These are phyloP conservation scores for Coemansia sp. DNA, from an alignment of 192 early-diverging fungal genomes.

Conservation along the genomic window DNA sequence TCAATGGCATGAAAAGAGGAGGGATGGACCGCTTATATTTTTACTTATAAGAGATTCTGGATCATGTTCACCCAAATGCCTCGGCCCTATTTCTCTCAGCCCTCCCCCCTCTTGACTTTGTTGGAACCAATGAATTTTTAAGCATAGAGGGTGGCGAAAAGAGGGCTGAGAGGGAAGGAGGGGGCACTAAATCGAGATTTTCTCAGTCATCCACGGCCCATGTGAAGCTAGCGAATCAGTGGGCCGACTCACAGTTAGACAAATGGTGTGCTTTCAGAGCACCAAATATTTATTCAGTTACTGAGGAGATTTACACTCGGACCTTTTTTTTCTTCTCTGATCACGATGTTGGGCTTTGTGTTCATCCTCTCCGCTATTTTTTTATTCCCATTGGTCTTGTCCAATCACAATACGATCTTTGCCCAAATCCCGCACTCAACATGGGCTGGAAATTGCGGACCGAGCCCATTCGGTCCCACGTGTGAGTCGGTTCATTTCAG, in stretches of 20 bases:
- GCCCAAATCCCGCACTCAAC: not conserved
- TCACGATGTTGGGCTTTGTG: constrained; percentile 1
- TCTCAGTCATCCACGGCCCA: not conserved
- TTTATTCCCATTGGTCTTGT: not conserved
- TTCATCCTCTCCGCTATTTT: constrained; percentile 9
- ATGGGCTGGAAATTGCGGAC: not conserved
- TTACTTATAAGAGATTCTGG: not conserved
- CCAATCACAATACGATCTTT: not conserved
- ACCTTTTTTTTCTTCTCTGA: not conserved
- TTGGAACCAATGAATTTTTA: no score
- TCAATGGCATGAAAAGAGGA: not conserved
- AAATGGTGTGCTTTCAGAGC: not conserved
- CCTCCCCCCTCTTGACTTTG: no score
- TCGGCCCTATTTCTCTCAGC: no score
- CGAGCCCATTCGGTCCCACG: not conserved
- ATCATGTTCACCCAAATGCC: no score
- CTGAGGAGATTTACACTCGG: not conserved
- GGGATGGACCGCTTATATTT: not conserved
- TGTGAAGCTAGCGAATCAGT: not conserved
- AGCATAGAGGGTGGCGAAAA: no score
- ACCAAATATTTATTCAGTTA: not conserved
- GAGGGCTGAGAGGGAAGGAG: no score
- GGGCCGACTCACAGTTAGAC: not conserved
- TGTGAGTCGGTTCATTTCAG: not conserved
- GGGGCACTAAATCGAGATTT: not conserved